Evolutionary conservation across 2,329 filamentous ascomycete species (phyloP).

Genomic region (Fusarium metavorans): DNA sequence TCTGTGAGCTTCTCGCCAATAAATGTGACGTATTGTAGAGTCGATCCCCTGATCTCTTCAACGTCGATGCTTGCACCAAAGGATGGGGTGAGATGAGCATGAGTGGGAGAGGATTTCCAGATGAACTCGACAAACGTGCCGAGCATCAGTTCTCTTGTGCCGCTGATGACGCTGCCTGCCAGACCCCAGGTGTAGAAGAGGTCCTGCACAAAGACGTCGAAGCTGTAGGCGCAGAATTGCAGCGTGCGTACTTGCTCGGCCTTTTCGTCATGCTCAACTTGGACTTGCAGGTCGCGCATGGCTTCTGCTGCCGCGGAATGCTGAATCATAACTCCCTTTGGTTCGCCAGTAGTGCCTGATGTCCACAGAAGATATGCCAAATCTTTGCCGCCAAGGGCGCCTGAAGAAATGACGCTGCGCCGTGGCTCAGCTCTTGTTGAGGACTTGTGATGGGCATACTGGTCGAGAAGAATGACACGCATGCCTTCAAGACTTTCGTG

Average conservation of each 20-base stretch:
- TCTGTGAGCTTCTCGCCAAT: slow-evolving; percentile 26
- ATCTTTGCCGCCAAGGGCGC: background rate
- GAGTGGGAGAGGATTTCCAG: slow-evolving; percentile 20
- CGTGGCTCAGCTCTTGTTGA: background rate
- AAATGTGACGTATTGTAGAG: slow-evolving; percentile 18
- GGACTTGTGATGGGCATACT: background rate
- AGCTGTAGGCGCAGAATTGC: slow-evolving; percentile 26
- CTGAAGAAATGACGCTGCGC: background rate
- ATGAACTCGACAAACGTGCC: slow-evolving; percentile 28
- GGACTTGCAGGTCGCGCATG: slow-evolving; percentile 23
- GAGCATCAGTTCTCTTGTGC: slow-evolving; percentile 18
- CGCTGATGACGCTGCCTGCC: slow-evolving; percentile 10
- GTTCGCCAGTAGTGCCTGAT: slow-evolving; percentile 21
- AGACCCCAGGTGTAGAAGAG: slow-evolving; percentile 26
- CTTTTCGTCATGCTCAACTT: slow-evolving; percentile 17
- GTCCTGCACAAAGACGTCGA: slow-evolving; percentile 29
- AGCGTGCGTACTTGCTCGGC: slow-evolving; percentile 16
- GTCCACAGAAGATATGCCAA: slow-evolving; percentile 28
- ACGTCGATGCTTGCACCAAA: slow-evolving; percentile 26
- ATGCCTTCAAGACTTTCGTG: slow-evolving; percentile 9
- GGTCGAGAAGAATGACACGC: slow-evolving; percentile 17
- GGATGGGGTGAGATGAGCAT: slow-evolving; percentile 24
- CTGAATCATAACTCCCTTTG: slow-evolving; percentile 31
- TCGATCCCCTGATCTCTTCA: slow-evolving; percentile 20
- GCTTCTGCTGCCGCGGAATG: slow-evolving; percentile 19